Base-by-base conservation (phyloP, 257 asterid species). In the Salvia hispanica region DNA sequence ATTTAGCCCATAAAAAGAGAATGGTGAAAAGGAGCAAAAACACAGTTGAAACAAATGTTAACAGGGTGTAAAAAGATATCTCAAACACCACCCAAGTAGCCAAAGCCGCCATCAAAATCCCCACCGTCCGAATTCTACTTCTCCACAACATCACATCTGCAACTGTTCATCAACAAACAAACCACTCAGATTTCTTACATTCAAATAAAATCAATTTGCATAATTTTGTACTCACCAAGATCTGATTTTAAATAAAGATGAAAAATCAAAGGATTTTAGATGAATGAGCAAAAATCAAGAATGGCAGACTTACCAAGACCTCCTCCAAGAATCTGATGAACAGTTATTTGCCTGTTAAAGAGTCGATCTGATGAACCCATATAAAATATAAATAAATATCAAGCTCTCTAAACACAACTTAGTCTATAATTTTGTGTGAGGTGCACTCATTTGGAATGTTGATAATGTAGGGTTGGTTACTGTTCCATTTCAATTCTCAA, bases 91-190 rank as follows among this genome's bases (percentile, higher is more conserved):
- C 60, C 97, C 90, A 90, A 80, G 87, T 78, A 72, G 85, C 87
- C 77, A 86, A 68, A 48, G 82, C 67, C 25, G 67, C 71, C 52
- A 71, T 78, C 39, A 88, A 74, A 63, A 92, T 78, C 14, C 86
- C 84, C 51, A 75, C 67, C 0, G 91, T 82, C 42, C 80, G 48
- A 69, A 85, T 76, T 45, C 78, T 88, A 44, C 72, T 52, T 79
- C 91, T 81, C 97, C 96, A 90, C 62, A 90, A 74, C 48, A 93
- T 74, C 74, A 88, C 88, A 86, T 90, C 99, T 67, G 95, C 95
- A 77, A 76, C 99, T 86, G 89, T 71, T 39, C 73, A 69, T 31
- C 67, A 71, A 7, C 61, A 69, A 76, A 33, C 47, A 67, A 51
- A 7, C 9, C 34, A 67, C 11, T 42, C 51, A 51, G 40, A 66